Evolutionary conservation across 768 basidiomycete genomes (phyloP), one percentile per base, ranked within the genome.

Genomic region (Dioszegia hungarica): DNA sequence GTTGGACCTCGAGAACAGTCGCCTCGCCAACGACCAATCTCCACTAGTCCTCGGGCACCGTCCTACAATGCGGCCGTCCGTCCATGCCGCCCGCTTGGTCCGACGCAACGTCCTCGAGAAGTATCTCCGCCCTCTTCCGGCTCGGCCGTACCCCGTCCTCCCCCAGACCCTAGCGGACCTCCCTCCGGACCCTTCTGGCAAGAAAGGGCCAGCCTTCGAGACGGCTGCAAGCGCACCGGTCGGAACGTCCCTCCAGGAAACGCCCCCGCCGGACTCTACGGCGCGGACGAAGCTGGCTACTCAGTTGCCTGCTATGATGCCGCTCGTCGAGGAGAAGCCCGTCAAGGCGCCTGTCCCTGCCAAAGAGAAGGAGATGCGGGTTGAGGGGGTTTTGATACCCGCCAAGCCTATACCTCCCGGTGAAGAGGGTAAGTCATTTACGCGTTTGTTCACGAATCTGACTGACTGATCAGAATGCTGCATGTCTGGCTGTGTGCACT

Each of bases 401-500:
- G 59, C 61, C 1, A 76, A 71, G 55, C 75, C 75, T 14, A 49
- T 41, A 8, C 63, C 68, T 5, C 75, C 75, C 11, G 73, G 64
- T 2, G 73, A 72, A 56, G 75, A 76, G 56, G 75, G 75, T 74
- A 17, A 55, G 67, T n/a, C n/a, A n/a, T n/a, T n/a, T n/a, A n/a
- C n/a, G n/a, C n/a, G n/a, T n/a, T n/a, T n/a, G n/a, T n/a, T n/a
- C n/a, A n/a, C n/a, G n/a, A n/a, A n/a, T 68, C 22, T 31, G 24
- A 17, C n/a, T 20, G 2, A 2, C 36, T 31, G 45, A 25, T 57
- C 40, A 91, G 90, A 91, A 75, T 92, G 90, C 75, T 94, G 90
- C 79, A 93, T 93, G 90, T 90, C 89, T 2, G 89, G 89, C 28
- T 94, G 91, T 68, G 88, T 90, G 0, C 77, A 92, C n/a, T 93